Percentiles rank a stretch among this genome's conserved stretches.
Evolutionary conservation across 805 yeast species (phyloP).

Genomic region (Allodekkera sacchari): DNA sequence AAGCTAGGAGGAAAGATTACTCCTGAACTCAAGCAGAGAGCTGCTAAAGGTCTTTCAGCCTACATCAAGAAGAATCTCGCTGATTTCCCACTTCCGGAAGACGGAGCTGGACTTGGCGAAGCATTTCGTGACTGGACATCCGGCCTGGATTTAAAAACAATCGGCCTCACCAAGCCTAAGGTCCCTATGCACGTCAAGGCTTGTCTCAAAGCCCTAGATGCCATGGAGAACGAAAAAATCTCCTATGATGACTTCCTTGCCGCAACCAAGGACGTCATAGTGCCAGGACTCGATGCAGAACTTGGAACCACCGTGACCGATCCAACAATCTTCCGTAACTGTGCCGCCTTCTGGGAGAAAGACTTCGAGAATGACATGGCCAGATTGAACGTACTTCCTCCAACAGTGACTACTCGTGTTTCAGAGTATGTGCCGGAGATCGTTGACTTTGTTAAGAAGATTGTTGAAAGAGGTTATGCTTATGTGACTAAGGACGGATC

Average conservation of each 20-base stretch:
- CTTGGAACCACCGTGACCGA: constrained; percentile 74
- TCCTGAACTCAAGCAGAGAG: constrained; percentile 29
- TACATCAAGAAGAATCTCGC: constrained; percentile 53
- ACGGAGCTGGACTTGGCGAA: constrained; percentile 19
- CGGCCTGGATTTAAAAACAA: constrained; percentile 38
- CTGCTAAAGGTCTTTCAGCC: constrained; percentile 33
- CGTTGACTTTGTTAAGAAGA: constrained; percentile 64
- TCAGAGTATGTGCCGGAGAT: constrained; percentile 95
- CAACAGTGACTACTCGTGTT: constrained; percentile 85
- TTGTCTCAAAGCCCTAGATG: constrained; percentile 40
- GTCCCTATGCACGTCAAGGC: constrained; percentile 78
- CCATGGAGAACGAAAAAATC: constrained; percentile 23
- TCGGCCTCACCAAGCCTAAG: constrained; percentile 63
- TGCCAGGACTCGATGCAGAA: constrained; percentile 62
- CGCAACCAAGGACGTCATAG: constrained; percentile 64
- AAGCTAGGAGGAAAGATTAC: constrained; percentile 23
- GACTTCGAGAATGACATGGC: constrained; percentile 83
- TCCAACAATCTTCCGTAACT: constrained; percentile 69
- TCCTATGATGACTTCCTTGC: constrained; percentile 33
- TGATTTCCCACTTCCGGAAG: constrained; percentile 25
- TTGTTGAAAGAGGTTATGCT: constrained; percentile 76
- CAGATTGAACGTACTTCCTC: constrained; percentile 72
- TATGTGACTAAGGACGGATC: constrained; percentile 81
- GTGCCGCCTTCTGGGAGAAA: constrained; percentile 86
- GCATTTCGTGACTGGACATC: constrained; percentile 45